phyloP scores from a whole-genome alignment of 768 basidiomycete genomes.

The Jaapia argillacea region DNA sequence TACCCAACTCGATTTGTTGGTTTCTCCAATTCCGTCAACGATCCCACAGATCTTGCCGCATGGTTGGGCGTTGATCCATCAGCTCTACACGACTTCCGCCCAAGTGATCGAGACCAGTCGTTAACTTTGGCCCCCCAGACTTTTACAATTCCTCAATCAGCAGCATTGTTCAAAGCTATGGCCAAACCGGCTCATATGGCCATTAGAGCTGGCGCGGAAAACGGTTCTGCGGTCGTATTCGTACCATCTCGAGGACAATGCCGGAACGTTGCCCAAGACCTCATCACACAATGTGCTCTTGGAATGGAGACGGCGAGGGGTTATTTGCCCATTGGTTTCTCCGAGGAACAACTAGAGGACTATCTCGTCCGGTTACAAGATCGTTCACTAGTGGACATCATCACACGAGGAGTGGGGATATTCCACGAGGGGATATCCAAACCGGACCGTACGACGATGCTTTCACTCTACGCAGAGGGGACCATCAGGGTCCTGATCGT shows the following conservation, averaged over 20 bases:
- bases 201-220: slow-evolving; percentile 37
- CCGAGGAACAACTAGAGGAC: slow-evolving; percentile 47
- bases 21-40: slow-evolving; percentile 66
- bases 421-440: slow-evolving; percentile 67
- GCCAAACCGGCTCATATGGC: slow-evolving; percentile 79
- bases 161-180: slow-evolving; percentile 85
- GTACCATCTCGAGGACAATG: slow-evolving; percentile 83
- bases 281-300: slow-evolving; percentile 82
- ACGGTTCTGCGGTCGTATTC: slow-evolving; percentile 64
- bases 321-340: slow-evolving; percentile 45
- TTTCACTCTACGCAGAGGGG: slow-evolving; percentile 77
- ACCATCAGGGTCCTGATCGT: slow-evolving; percentile 72
- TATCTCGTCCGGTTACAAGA: slow-evolving; percentile 54
- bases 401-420: slow-evolving; percentile 82
- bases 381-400: slow-evolving; percentile 50
- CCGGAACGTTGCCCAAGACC: slow-evolving; percentile 60
- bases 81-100: slow-evolving; percentile 67
- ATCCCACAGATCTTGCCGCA: slow-evolving; percentile 67
- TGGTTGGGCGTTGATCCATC: slow-evolving; percentile 71
- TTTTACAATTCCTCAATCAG: slow-evolving; percentile 81
- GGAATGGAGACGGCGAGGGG: slow-evolving; percentile 60
- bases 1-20: slow-evolving; percentile 67
- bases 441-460: slow-evolving; percentile 58
- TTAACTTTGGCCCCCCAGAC: slow-evolving; percentile 58
- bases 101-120: slow-evolving; percentile 75